Evolutionary conservation across 2,329 filamentous ascomycete species (phyloP).

Genomic region (Didymella sp.): DNA sequence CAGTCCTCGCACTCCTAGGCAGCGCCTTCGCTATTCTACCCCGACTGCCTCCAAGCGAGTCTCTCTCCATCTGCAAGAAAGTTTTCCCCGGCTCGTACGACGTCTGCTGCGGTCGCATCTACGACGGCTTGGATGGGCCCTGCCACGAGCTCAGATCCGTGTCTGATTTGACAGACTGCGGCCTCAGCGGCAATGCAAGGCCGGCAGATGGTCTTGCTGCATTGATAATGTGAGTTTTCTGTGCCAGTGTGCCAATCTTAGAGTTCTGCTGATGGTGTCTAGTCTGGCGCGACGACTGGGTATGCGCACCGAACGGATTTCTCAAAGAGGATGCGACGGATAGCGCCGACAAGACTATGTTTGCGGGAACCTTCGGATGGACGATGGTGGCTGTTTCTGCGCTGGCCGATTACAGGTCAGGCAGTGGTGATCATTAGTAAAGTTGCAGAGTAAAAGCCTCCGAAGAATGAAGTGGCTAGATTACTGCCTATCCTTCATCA

Average conservation of each 20-base stretch:
- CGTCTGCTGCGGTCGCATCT: background rate
- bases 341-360: background rate
- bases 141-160: background rate
- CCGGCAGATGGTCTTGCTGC: background rate
- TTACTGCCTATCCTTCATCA: slow-evolving; percentile 12
- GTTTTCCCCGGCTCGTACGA: background rate
- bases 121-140: background rate
- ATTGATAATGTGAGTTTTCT: background rate
- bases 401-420: background rate
- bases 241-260: background rate
- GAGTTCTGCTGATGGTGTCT: background rate
- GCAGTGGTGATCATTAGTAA: background rate
- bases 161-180: background rate
- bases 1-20: too few species aligned
- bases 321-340: background rate
- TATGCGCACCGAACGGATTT: background rate
- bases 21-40: too few species aligned
- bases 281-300: background rate
- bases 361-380: background rate
- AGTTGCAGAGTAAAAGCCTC: background rate
- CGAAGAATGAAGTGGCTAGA: background rate
- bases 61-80: background rate
- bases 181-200: too few species aligned
- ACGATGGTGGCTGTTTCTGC: background rate
- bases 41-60: too few species aligned